These are phyloP conservation scores for Podospora australis DNA, from an alignment of 495 filamentous ascomycete species.

Conservation along the genomic window DNA sequence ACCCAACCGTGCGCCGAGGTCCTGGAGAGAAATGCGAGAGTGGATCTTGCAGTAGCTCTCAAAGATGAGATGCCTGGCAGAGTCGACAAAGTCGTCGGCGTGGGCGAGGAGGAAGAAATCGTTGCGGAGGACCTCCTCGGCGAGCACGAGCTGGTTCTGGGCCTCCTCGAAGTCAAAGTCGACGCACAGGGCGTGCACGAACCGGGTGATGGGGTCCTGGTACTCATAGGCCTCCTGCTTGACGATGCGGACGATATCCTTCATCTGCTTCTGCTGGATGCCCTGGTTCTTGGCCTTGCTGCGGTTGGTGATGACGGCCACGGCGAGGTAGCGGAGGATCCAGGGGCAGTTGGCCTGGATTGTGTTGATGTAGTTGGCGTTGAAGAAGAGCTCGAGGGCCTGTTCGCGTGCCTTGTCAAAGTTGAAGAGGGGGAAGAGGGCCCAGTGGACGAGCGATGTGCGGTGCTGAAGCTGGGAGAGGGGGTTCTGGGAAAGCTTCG, in stretches of 20 bases:
- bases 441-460: constrained; percentile 97
- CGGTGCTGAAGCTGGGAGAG: constrained; percentile 90
- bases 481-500: constrained; percentile 88
- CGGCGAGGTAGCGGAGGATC: constrained; percentile 90
- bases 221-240: constrained; percentile 98
- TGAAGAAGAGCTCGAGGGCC: constrained; percentile 94
- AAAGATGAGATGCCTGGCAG: constrained; percentile 90
- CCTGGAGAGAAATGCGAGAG: constrained; percentile 95
- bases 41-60: constrained; percentile 99
- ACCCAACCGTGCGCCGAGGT: constrained; percentile 83
- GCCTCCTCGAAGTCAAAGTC: constrained; percentile 99
- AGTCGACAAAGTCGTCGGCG: constrained; percentile 87
- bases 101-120: constrained; percentile 92
- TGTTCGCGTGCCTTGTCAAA: constrained; percentile 83
- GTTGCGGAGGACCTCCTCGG: constrained; percentile 82
- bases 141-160: constrained; percentile 82
- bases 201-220: constrained; percentile 89
- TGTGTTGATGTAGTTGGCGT: constrained; percentile 92
- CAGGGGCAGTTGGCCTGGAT: constrained; percentile 97
- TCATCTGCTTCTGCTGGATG: constrained; percentile 94
- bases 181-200: constrained; percentile 91
- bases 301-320: constrained; percentile 93
- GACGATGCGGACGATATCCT: constrained; percentile 90
- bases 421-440: constrained; percentile 98
- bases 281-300: constrained; percentile 73